A percentile compares a stretch with the other conserved stretches of the same genome.
phyloP scores from a whole-genome alignment of 768 basidiomycete genomes.

The Tricholoma terreum region DNA sequence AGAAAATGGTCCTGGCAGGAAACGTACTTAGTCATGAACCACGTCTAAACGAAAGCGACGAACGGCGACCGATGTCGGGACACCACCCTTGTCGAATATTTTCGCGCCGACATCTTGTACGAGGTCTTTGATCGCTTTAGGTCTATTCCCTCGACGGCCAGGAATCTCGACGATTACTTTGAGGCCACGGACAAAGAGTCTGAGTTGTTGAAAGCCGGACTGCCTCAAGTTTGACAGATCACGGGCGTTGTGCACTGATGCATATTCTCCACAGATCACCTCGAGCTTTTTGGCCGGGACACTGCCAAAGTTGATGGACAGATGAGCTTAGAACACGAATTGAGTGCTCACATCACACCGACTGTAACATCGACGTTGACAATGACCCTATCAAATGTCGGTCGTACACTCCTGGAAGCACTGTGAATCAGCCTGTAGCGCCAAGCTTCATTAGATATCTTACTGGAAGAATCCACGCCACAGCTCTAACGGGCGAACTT shows the following conservation, averaged over 20 bases:
- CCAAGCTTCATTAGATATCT: neutral
- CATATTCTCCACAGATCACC: conserved; percentile 19
- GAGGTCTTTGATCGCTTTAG: conserved; percentile 26
- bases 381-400: conserved; percentile 30
- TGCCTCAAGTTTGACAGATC: conserved; percentile 14
- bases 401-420: conserved; percentile 39
- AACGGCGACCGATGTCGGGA: conserved; percentile 25
- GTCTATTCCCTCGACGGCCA: conserved; percentile 18
- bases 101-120: conserved; percentile 22
- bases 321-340: neutral
- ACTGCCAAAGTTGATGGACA: conserved; percentile 6
- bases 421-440: neutral
- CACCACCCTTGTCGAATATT: conserved; percentile 26
- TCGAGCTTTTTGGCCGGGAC: conserved; percentile 22
- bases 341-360: conserved; percentile 33
- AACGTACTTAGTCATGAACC: neutral
- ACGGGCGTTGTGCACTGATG: conserved; percentile 12
- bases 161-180: conserved; percentile 22
- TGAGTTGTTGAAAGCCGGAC: conserved; percentile 19
- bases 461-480: conserved; percentile 45
- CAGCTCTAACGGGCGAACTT: conserved; percentile 32
- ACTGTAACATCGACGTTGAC: conserved; percentile 44
- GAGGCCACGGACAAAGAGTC: conserved; percentile 27
- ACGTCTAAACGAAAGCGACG: conserved; percentile 1
- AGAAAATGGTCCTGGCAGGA: conserved; percentile 26